Evolutionary conservation across 2,329 filamentous ascomycete genomes (phyloP), one percentile per base, ranked within the genome.

Genomic region (Fusarium sp.): DNA sequence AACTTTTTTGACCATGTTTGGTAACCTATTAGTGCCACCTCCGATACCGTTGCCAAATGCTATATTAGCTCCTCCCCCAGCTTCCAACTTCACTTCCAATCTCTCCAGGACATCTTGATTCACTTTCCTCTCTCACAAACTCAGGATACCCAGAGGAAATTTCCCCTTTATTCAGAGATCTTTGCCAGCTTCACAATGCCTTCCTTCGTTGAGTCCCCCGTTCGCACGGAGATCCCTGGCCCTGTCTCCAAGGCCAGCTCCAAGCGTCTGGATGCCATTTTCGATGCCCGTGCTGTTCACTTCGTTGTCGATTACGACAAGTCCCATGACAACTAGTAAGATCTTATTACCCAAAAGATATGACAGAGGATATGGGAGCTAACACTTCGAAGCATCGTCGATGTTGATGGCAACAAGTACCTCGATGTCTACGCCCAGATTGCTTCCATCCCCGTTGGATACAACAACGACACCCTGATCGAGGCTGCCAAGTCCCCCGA

Each of bases 361-460:
- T n/a, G 20, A 18, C 18, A 4, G 8, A 46, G 14, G 31, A n/a
- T 22, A 22, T 25, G 29, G 29, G 46, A 49, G 42, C 70, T 71
- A 33, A 72, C 65, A 31, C 33, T 27, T 39, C 17, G 5, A 44
- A 81, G 80, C 78, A 84, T 86, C 67, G 82, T 84, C 58, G 85
- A 87, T 74, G 82, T 83, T 56, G 85, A 87, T 68, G 85, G 85
- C 75, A 87, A 87, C 79, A 80, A 82, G 41, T 83, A 83, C 68
- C 81, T 86, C 54, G 85, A 86, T 80, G 84, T 86, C 62, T 93
- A 94, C 81, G 91, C 93, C 55, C 93, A 95, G 82, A 95, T 95
- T 79, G 93, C 93, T 65, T 94, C 92, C 29, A 95, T 95, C 75
- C 92, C 93, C 14, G 89, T 95, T 53, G 93, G 93, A 70, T 95